phyloP scores from a whole-genome alignment of 257 asterid genomes.

The Scutellaria minor region DNA sequence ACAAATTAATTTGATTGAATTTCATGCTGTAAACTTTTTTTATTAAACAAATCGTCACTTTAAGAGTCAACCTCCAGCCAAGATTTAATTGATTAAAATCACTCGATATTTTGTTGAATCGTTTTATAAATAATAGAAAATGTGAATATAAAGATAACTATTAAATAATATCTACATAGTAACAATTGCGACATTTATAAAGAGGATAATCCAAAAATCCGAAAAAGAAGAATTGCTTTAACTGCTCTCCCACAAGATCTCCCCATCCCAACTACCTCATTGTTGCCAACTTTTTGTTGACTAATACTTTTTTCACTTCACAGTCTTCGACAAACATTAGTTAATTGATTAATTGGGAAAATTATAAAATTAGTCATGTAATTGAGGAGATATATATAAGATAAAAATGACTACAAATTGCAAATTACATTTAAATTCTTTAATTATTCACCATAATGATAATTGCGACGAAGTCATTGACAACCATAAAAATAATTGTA shows the following conservation, averaged over 20 bases:
- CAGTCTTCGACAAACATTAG: conserved; percentile 11
- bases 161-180: too few species aligned
- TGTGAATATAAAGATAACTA: too few species aligned
- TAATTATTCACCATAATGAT: not conserved
- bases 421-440: not conserved
- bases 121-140: too few species aligned
- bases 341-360: not conserved
- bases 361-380: not conserved
- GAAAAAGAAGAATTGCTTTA: conserved; percentile 12
- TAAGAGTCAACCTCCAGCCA: too few species aligned
- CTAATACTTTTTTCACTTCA: not conserved
- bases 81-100: too few species aligned
- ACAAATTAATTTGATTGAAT: too few species aligned
- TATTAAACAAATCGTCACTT: not conserved
- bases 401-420: not conserved
- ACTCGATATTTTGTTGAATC: too few species aligned
- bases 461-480: accelerated
- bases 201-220: not conserved
- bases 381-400: too few species aligned
- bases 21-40: not conserved
- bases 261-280: conserved; percentile 31
- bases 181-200: not conserved
- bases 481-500: too few species aligned
- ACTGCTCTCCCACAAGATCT: conserved; percentile 36
- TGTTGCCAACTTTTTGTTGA: conserved; percentile 28